Percentiles rank a stretch among this genome's conserved stretches.
phyloP scores from a whole-genome alignment of 352 stramenopile species.

The Globisporangium sylvaticum region DNA sequence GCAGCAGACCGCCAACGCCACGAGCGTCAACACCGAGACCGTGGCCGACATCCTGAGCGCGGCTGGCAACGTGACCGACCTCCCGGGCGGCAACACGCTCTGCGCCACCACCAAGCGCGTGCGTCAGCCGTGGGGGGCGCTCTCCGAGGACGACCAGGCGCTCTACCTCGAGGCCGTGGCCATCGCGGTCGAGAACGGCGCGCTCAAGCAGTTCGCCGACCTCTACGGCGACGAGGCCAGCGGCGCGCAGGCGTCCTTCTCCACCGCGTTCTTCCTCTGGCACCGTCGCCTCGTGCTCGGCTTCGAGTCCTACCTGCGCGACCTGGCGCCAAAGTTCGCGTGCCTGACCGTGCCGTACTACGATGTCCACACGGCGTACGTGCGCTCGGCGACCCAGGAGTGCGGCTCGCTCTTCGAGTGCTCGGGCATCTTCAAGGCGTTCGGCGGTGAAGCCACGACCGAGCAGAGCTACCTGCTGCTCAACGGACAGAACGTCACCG shows the following conservation, averaged over 20 bases:
- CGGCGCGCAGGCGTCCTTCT: constrained; percentile 47
- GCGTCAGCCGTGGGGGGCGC: constrained; percentile 45
- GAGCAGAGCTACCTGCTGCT: constrained; percentile 17
- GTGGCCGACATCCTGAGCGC: constrained; percentile 34
- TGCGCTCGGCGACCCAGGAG: constrained; percentile 35
- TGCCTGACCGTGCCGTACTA: constrained; percentile 80
- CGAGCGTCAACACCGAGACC: constrained; percentile 14
- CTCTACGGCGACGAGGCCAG: constrained; percentile 45
- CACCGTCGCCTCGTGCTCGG: constrained; percentile 59
- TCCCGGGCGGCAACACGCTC: constrained; percentile 46
- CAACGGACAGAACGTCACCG: constrained; percentile 29
- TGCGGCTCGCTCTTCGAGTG: constrained; percentile 63
- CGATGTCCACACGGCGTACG: constrained; percentile 66
- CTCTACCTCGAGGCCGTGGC: constrained; percentile 54
- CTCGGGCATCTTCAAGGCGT: constrained; percentile 48
- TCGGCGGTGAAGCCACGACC: constrained; percentile 32
- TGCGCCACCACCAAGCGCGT: constrained; percentile 35
- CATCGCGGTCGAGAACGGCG: constrained; percentile 36
- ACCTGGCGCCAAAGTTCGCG: constrained; percentile 44
- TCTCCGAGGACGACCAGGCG: constrained; percentile 39
- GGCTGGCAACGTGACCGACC: constrained; percentile 35
- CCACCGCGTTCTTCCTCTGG: constrained; percentile 63
- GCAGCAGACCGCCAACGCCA: constrained; percentile 5
- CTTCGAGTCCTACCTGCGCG: constrained; percentile 65
- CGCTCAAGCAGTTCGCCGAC: constrained; percentile 41